Conservation (phyloP, 129 eudicot genomes). For the Chrysanthemum makinoi region DNA sequence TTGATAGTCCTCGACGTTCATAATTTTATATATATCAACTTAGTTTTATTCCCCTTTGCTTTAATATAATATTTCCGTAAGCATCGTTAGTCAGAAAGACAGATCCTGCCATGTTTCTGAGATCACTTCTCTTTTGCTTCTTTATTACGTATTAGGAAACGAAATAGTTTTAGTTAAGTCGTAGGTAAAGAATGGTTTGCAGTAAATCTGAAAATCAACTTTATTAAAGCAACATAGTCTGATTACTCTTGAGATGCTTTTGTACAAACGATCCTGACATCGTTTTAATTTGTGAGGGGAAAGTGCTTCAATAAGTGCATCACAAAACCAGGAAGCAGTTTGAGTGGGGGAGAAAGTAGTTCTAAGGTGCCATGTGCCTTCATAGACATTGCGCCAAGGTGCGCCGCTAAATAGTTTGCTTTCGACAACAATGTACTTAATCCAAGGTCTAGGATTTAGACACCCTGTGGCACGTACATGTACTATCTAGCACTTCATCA, state of each 20-base stretch:
- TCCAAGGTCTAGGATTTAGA: too few species aligned
- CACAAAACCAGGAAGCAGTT: conserved; percentile 82
- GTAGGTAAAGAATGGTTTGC: too few species aligned
- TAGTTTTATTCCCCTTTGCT: neutral
- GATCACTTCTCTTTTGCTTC: neutral
- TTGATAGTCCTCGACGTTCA: neutral
- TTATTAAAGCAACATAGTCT: too few species aligned
- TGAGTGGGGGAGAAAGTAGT: conserved; percentile 91
- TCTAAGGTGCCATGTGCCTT: too few species aligned
- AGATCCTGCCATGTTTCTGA: neutral
- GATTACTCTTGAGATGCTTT: too few species aligned
- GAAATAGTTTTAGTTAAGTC: too few species aligned
- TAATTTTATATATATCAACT: neutral
- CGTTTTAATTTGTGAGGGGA: conserved; percentile 43
- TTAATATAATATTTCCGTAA: neutral
- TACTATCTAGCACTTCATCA: too few species aligned
- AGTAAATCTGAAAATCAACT: too few species aligned
- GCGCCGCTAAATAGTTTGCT: too few species aligned
- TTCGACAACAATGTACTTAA: too few species aligned
- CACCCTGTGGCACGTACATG: too few species aligned
- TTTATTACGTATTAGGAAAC: neutral
- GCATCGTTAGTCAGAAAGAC: neutral
- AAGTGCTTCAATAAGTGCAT: conserved; percentile 96
- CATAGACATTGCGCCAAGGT: too few species aligned
- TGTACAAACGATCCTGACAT: neutral